Percentiles rank a stretch among this genome's conserved stretches.
Evolutionary conservation across 305 asterid species (phyloP).

Genomic region (Fraxinus sp.): DNA sequence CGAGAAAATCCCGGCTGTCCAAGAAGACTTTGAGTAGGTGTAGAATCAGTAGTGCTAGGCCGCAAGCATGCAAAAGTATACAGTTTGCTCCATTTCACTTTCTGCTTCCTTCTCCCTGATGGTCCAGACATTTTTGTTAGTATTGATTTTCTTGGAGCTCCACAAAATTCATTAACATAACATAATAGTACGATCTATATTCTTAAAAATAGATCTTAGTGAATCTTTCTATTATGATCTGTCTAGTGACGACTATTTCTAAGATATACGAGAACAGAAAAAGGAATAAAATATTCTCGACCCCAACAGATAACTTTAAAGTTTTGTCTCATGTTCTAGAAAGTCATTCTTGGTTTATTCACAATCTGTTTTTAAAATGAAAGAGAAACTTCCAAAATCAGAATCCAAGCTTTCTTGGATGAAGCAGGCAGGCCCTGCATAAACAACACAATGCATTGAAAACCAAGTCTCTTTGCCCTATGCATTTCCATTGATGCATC

Average conservation of each 20-base stretch:
- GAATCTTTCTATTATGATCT: constrained; percentile 16
- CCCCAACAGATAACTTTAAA: neutral
- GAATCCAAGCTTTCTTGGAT: constrained; percentile 40
- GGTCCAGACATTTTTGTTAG: constrained; percentile 25
- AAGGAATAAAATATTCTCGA: neutral
- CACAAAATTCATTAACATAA: neutral
- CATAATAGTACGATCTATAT: neutral
- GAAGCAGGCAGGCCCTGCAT: constrained; percentile 36
- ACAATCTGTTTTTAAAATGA: neutral
- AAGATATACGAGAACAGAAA: constrained; percentile 3
- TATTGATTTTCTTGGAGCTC: neutral
- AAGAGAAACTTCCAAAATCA: constrained; percentile 25
- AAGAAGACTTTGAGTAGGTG: constrained; percentile 28
- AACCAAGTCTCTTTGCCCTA: constrained; percentile 29
- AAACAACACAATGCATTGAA: constrained; percentile 30
- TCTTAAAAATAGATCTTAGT: neutral
- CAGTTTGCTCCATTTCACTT: constrained; percentile 68
- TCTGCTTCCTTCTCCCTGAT: constrained; percentile 40
- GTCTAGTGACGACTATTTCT: constrained; percentile 21
- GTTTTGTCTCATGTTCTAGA: constrained; percentile 35
- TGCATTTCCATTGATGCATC: constrained; percentile 42
- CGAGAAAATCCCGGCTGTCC: constrained; percentile 66
- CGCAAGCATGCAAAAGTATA: constrained; percentile 64
- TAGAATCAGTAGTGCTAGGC: constrained; percentile 32
- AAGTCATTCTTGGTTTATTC: constrained; percentile 27